Base-by-base conservation (phyloP, 352 stramenopile species). In the Thraustotheca clavata region DNA sequence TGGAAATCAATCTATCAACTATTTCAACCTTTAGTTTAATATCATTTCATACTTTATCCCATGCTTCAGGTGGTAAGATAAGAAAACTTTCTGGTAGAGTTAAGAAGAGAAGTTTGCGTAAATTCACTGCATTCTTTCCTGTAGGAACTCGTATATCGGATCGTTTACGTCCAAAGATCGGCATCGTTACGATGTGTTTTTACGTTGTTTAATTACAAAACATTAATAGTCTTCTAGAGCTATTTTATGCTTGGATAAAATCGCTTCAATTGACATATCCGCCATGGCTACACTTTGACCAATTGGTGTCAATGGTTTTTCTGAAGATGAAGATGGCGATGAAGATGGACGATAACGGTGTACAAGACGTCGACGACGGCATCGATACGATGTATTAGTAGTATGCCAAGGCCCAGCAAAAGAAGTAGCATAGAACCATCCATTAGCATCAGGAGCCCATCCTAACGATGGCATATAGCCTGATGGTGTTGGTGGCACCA, bases 31-130 rank as follows among this genome's bases (percentile, higher is more conserved):
- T 24, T 32, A 4, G n/a, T 4, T 48, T 20, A 22, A 18, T 24
- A 47, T 4, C 9, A 41, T 67, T 27, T 0, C 69, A 52, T 69
- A 91, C 83, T 35, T 74, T 71, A 5, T 87, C 76, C 83, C 83
- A 93, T 2, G 83, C 73, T n/a, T 71, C 52, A 54, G 84, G 79
- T 20, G 77, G 73, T n/a, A 91, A 72, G 35, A 90, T 49, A 57
- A 89, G 73, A 60, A 89, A 67, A 1, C 80, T 89, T 59, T 93
- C 83, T 0, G 72, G 70, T 48, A 87, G 62, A 3, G 81, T 74
- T 20, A 91, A 60, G 49, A 93, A 93, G 54, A 93, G 70, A 1
- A 93, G 46, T 41, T 91, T 91, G 34, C 81, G 81, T 52, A 89
- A 88, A 35, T 90, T 88, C 59, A 89, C 79, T 49, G 74, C 81